A percentile compares a stretch with the other conserved stretches of the same genome.
These are phyloP conservation scores for Pythium coloratum DNA, from an alignment of 352 stramenopile genomes.

Conservation along the genomic window DNA sequence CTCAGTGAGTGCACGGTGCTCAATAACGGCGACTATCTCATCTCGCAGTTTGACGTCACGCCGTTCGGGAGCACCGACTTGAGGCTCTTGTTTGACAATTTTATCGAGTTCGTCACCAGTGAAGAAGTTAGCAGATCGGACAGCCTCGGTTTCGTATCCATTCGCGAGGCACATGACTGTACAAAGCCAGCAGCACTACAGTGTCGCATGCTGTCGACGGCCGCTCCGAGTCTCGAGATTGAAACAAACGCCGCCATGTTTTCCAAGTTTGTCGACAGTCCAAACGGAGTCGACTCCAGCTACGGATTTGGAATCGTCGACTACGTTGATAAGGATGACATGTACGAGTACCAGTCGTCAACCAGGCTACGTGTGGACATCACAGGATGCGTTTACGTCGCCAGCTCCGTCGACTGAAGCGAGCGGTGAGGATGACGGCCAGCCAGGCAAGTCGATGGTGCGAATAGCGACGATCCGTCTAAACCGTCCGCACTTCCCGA, in stretches of 20 bases:
- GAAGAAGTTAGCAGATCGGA: conserved; percentile 20
- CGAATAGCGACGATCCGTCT: conserved; percentile 8
- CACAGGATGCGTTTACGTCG: background rate
- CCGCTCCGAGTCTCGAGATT: background rate
- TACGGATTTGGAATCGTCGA: conserved; percentile 10
- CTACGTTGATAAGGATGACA: conserved; percentile 22
- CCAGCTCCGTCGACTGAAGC: background rate
- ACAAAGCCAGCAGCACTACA: background rate
- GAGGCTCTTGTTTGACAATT: conserved; percentile 6
- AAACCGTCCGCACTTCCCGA: conserved; percentile 2
- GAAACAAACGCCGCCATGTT: conserved; percentile 20
- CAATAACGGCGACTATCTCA: conserved; percentile 16
- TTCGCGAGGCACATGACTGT: conserved; percentile 13
- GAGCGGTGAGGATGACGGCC: background rate
- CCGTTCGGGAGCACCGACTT: conserved; percentile 15
- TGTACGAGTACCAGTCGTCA: conserved; percentile 7
- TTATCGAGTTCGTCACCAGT: conserved; percentile 10
- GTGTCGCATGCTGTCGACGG: conserved; percentile 1
- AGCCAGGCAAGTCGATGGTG: background rate
- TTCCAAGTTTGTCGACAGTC: conserved; percentile 7
- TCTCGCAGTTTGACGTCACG: conserved; percentile 14
- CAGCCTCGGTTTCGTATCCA: conserved; percentile 14
- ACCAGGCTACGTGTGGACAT: conserved; percentile 14
- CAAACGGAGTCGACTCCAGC: background rate
- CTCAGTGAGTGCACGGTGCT: conserved; percentile 14